Base-by-base conservation (phyloP, 176 grass and related monocot genomes). In the Oropetium thomaeum region DNA sequence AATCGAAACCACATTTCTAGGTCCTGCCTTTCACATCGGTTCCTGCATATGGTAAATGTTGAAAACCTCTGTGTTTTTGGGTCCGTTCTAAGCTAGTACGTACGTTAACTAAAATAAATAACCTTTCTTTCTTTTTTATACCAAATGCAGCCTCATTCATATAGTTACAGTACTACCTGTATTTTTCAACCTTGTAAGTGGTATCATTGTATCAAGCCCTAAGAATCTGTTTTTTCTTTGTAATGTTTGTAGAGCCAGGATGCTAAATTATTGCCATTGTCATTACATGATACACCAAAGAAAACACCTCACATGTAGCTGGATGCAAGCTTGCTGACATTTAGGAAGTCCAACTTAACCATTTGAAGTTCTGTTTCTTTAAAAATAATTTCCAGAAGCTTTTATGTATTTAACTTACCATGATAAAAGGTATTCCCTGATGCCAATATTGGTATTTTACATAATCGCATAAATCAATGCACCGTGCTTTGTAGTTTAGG, bases 1-100 rank as follows among this genome's bases (percentile, higher is more conserved):
- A 20, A 44, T 60, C 61, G 51, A 20, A 45, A 32, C 65, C 64
- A 65, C 40, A 66, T 67, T 58, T 58, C 41, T 73, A 72, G 20
- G 15, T 25, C 70, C 78, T 51, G 53, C 55, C 51, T 65, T 82
- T 71, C 33, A 12, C 10, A 28, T 40, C 19, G 51, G 39, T 51
- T 75, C 80, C 27, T 78, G 48, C 25, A 25, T 30, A n/a, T 5
- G 19, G 34, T 6, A 40, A 43, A 58, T 19, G 29, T 42, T 8
- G 13, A 38, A 41, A 51, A 38, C 25, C 43, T 30, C 15, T 49
- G 16, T 33, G 25, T 43, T 78, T 52, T n/a, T 9, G 45, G 39
- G 26, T 35, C 15, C 39, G 31, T 75, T 51, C 8, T 23, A 13
- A 57, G 4, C 22, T 57, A 13, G 8, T 11, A 57, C 0, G 23